A percentile compares a stretch with the other conserved stretches of the same genome.
Evolutionary conservation across 306 rosid species (phyloP).

Genomic region (Elaeagnus macrophylla): DNA sequence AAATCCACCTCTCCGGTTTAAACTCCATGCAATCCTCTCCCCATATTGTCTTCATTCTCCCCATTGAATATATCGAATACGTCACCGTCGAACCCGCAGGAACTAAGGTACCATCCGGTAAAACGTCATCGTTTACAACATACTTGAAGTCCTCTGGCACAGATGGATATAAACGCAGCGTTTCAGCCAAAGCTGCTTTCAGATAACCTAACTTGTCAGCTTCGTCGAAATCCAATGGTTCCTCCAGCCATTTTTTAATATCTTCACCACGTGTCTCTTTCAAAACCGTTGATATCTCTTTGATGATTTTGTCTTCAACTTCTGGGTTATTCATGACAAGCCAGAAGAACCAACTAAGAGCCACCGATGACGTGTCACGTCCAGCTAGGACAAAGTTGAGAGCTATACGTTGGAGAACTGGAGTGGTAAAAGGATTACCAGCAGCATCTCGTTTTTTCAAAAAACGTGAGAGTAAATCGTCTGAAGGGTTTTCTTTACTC

Average conservation of each 20-base stretch:
- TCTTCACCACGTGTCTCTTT: conserved; percentile 48
- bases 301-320: conserved; percentile 50
- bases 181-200: conserved; percentile 75
- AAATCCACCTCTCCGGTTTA: conserved; percentile 83
- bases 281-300: conserved; percentile 40
- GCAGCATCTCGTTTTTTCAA: conserved; percentile 53
- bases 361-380: conserved; percentile 92
- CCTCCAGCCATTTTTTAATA: conserved; percentile 42
- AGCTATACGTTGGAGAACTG: conserved; percentile 59
- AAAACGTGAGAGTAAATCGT: conserved; percentile 72
- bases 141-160: conserved; percentile 83
- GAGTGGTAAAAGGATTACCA: conserved; percentile 35
- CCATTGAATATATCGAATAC: conserved; percentile 80
- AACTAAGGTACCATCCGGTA: conserved; percentile 76
- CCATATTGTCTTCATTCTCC: conserved; percentile 86
- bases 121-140: conserved; percentile 53
- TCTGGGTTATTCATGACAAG: conserved; percentile 62
- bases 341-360: conserved; percentile 92
- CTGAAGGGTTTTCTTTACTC: conserved; percentile 56
- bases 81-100: conserved; percentile 93
- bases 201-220: conserved; percentile 60
- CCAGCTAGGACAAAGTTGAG: conserved; percentile 94
- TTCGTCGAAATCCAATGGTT: conserved; percentile 70
- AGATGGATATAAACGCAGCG: conserved; percentile 76
- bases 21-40: conserved; percentile 91